Evolutionary conservation across 768 basidiomycete genomes (phyloP).

Genomic region (Pleurotus djamor): DNA sequence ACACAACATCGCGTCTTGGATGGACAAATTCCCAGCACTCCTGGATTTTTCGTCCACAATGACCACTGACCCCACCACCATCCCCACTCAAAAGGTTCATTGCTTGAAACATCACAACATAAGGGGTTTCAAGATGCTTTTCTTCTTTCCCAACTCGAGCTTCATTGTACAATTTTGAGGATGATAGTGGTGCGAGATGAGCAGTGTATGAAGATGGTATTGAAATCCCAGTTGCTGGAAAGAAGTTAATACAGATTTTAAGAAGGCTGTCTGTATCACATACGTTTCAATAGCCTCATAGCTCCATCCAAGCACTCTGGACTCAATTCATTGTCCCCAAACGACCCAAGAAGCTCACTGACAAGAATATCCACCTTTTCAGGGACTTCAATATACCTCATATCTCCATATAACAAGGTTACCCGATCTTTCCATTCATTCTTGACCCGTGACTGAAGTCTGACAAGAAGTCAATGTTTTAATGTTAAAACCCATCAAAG

Average conservation of each 20-base stretch:
- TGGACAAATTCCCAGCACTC: slow-evolving; percentile 99
- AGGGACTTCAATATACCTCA: slow-evolving; percentile 81
- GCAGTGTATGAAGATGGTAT: slow-evolving; percentile 97
- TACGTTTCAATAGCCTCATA: slow-evolving; percentile 89
- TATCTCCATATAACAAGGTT: slow-evolving; percentile 88
- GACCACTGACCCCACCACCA: slow-evolving; percentile 54
- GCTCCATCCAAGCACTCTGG: slow-evolving; percentile 98
- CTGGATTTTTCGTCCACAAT: slow-evolving; percentile 83
- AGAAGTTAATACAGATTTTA: neutral
- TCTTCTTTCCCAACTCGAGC: slow-evolving; percentile 63
- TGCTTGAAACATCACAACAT: slow-evolving; percentile 98
- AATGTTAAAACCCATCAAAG: neutral
- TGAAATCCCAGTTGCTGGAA: slow-evolving; percentile 84
- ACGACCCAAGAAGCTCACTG: slow-evolving; percentile 94
- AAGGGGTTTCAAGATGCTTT: slow-evolving; percentile 89
- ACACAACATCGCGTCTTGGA: slow-evolving; percentile 75
- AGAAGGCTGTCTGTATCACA: slow-evolving; percentile 20
- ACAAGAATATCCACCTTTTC: slow-evolving; percentile 92
- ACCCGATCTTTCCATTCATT: slow-evolving; percentile 85
- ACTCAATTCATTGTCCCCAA: slow-evolving; percentile 98
- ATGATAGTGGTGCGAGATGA: slow-evolving; percentile 91
- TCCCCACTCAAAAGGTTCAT: slow-evolving; percentile 86
- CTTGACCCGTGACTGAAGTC: slow-evolving; percentile 79
- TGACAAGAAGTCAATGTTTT: slow-evolving; percentile 25
- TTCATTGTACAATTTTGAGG: slow-evolving; percentile 88